These are phyloP conservation scores for Starmera stellimalicola DNA, from an alignment of 1,139 yeast species.

Conservation along the genomic window DNA sequence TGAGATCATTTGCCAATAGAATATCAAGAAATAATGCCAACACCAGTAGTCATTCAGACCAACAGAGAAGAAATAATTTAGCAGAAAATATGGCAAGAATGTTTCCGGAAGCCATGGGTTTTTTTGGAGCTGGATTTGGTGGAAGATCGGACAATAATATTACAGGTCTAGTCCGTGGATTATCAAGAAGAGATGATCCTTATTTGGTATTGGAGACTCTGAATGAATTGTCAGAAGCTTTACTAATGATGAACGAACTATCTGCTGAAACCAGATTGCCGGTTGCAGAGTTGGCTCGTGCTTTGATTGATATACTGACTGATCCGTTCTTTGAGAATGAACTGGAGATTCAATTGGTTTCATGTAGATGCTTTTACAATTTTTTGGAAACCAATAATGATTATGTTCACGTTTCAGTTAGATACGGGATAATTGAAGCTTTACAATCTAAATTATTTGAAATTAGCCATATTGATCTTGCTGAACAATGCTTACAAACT, in stretches of 20 bases:
- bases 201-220: slow-evolving; percentile 46
- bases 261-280: slow-evolving; percentile 66
- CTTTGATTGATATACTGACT: slow-evolving; percentile 49
- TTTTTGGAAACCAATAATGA: slow-evolving; percentile 70
- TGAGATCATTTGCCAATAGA: slow-evolving; percentile 13
- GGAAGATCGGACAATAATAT: slow-evolving; percentile 25
- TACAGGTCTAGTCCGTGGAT: slow-evolving; percentile 31
- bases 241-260: slow-evolving; percentile 61
- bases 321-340: slow-evolving; percentile 54
- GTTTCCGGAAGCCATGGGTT: slow-evolving; percentile 29
- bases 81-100: slow-evolving; percentile 21
- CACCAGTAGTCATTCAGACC: too few species aligned
- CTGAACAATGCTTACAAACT: slow-evolving; percentile 84
- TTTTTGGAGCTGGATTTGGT: slow-evolving; percentile 27
- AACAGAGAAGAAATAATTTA: slow-evolving; percentile 8
- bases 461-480: slow-evolving; percentile 78
- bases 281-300: slow-evolving; percentile 42
- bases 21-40: too few species aligned
- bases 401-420: slow-evolving; percentile 54
- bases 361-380: slow-evolving; percentile 80
- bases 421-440: slow-evolving; percentile 57
- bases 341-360: slow-evolving; percentile 70
- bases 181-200: slow-evolving; percentile 30
- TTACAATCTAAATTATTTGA: slow-evolving; percentile 62
- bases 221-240: slow-evolving; percentile 51